A percentile compares a stretch with the other conserved stretches of the same genome.
These are phyloP conservation scores for Alternaria longipes DNA, from an alignment of 2,329 filamentous ascomycete species.

Conservation along the genomic window DNA sequence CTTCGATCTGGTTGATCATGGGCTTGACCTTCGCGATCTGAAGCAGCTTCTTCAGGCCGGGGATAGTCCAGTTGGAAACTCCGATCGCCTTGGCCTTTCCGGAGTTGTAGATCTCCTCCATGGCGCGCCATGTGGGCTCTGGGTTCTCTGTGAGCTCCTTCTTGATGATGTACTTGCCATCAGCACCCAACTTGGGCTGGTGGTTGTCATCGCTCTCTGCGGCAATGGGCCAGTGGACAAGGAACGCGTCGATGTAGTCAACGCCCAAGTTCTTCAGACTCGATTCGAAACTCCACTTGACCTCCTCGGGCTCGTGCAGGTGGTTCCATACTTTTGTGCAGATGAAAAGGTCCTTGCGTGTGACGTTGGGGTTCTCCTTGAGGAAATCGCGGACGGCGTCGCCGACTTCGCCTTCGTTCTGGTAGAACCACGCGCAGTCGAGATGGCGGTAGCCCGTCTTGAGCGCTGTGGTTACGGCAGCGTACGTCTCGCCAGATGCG, in stretches of 20 bases:
- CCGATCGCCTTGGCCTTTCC: conserved; percentile 73
- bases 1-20: conserved; percentile 77
- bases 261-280: conserved; percentile 70
- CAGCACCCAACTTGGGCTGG: conserved; percentile 65
- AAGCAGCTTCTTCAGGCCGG: conserved; percentile 74
- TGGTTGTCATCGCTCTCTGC: conserved; percentile 61
- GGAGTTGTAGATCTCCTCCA: conserved; percentile 70
- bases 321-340: conserved; percentile 76
- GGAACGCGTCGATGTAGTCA: conserved; percentile 74
- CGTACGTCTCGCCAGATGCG: conserved; percentile 62
- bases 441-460: conserved; percentile 70
- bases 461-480: conserved; percentile 68
- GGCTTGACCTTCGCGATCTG: conserved; percentile 72
- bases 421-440: conserved; percentile 76
- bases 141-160: conserved; percentile 73
- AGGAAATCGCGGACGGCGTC: conserved; percentile 69
- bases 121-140: conserved; percentile 71
- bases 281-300: conserved; percentile 67
- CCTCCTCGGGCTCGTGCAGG: conserved; percentile 65
- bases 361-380: conserved; percentile 62
- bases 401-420: conserved; percentile 76
- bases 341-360: conserved; percentile 70
- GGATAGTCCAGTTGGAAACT: conserved; percentile 76
- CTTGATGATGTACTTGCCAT: conserved; percentile 69
- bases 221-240: conserved; percentile 70